Percentiles rank a stretch among this genome's conserved stretches.
phyloP scores from a whole-genome alignment of 2,329 filamentous ascomycete genomes.

The Akanthomyces uredinophilus region DNA sequence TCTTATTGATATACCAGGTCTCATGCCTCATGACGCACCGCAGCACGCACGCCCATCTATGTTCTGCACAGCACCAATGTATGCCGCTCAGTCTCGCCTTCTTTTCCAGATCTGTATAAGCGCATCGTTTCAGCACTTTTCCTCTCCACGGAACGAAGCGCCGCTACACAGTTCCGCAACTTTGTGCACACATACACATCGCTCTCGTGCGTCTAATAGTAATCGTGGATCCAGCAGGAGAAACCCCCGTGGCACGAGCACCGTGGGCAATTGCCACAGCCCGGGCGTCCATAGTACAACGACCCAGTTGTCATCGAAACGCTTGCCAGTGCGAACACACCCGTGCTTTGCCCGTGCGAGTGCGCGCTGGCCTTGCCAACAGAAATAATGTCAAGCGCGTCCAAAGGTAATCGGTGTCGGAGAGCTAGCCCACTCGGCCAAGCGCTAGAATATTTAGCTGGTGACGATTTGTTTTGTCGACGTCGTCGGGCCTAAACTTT shows the following conservation, averaged over 20 bases:
- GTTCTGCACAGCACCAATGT: not conserved
- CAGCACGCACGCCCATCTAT: not conserved
- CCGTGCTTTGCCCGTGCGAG: not conserved
- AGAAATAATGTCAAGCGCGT: not conserved
- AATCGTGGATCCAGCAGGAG: not conserved
- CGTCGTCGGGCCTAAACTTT: not conserved
- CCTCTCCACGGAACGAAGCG: not conserved
- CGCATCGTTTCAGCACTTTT: not conserved
- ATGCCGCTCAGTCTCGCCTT: not conserved
- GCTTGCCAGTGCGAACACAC: not conserved
- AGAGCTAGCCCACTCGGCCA: not conserved
- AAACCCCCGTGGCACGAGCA: slow-evolving; percentile 1
- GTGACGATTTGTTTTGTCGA: not conserved
- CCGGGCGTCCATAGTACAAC: not conserved
- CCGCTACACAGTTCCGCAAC: not conserved
- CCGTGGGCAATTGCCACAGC: not conserved
- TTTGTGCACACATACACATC: not conserved
- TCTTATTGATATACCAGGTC: not conserved
- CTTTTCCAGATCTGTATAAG: not conserved
- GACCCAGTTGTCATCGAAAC: not conserved
- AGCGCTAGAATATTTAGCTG: not conserved
- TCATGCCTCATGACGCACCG: slow-evolving; percentile 2
- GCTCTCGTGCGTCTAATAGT: not conserved
- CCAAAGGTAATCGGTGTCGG: not conserved
- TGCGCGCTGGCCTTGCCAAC: not conserved